Conservation (phyloP, 108 stramenopile species). For the Pseudonitzschia pungens region DNA sequence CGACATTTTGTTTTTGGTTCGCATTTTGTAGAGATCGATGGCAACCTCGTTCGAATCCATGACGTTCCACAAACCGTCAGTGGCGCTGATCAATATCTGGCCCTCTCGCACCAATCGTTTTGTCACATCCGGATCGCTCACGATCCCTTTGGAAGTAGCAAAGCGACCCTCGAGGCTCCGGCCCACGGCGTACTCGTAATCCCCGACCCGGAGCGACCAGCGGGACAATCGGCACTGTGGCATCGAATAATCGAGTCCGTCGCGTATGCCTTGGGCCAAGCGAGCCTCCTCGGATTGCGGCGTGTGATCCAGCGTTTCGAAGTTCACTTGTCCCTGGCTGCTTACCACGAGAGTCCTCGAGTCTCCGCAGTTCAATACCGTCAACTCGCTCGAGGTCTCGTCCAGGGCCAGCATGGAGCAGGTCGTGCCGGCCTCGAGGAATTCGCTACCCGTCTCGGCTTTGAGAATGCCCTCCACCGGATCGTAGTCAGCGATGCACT, state of each 20-base stretch:
- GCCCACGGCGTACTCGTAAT: slow-evolving; percentile 70
- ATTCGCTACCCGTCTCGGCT: slow-evolving; percentile 62
- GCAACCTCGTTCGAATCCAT: slow-evolving; percentile 78
- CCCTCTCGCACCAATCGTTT: slow-evolving; percentile 38
- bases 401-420: slow-evolving; percentile 59
- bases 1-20: slow-evolving; percentile 33
- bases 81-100: slow-evolving; percentile 53
- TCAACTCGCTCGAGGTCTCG: slow-evolving; percentile 51
- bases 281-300: slow-evolving; percentile 64
- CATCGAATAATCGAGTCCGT: slow-evolving; percentile 57
- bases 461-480: slow-evolving; percentile 60
- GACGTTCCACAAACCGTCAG: slow-evolving; percentile 85
- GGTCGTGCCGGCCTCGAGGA: slow-evolving; percentile 72
- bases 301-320: slow-evolving; percentile 70
- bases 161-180: slow-evolving; percentile 70
- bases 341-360: slow-evolving; percentile 63
- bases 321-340: slow-evolving; percentile 39
- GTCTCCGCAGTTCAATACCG: slow-evolving; percentile 78
- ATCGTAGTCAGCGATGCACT: slow-evolving; percentile 74
- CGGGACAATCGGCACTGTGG: slow-evolving; percentile 55
- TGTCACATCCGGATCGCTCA: slow-evolving; percentile 63
- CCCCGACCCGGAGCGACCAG: slow-evolving; percentile 63
- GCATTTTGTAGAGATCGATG: slow-evolving; percentile 49
- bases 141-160: slow-evolving; percentile 79
- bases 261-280: slow-evolving; percentile 42